Conservation (phyloP, 2,329 filamentous ascomycete species). For the Dendryphion nanum region DNA sequence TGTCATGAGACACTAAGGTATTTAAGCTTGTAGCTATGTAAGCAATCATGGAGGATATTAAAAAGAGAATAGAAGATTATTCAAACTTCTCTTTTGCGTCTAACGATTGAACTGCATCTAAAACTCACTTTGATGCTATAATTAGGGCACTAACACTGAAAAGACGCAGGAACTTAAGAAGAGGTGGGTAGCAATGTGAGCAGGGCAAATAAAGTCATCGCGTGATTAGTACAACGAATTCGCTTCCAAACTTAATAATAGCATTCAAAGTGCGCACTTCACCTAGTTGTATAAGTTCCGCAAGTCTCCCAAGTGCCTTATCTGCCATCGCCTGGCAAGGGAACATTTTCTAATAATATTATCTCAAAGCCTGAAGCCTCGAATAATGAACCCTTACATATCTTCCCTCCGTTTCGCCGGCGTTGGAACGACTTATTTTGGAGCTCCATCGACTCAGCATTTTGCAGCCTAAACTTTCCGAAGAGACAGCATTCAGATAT, state of each 20-base stretch:
- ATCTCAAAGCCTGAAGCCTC: background rate
- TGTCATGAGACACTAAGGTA: slow-evolving; percentile 14
- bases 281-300: slow-evolving; percentile 17
- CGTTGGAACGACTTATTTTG: background rate
- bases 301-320: slow-evolving; percentile 5
- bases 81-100: slow-evolving; percentile 14
- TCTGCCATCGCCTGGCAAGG: slow-evolving; percentile 10
- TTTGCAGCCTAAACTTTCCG: background rate
- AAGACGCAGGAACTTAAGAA: slow-evolving; percentile 15
- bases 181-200: slow-evolving; percentile 8
- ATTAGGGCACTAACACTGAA: slow-evolving; percentile 13
- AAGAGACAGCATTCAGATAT: too few relatives aligned
- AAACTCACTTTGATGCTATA: slow-evolving; percentile 18
- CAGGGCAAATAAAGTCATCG: slow-evolving; percentile 15
- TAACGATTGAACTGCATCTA: slow-evolving; percentile 16
- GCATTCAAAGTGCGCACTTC: slow-evolving; percentile 16
- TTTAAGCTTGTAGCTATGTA: slow-evolving; percentile 16
- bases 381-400: background rate
- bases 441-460: background rate
- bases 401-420: background rate
- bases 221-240: slow-evolving; percentile 13
- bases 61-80: slow-evolving; percentile 5
- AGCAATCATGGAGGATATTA: slow-evolving; percentile 12
- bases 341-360: background rate
- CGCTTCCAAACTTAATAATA: background rate